Evolutionary conservation across 768 basidiomycete genomes (phyloP).

Genomic region (Tylopilus cervinicoccineus): DNA sequence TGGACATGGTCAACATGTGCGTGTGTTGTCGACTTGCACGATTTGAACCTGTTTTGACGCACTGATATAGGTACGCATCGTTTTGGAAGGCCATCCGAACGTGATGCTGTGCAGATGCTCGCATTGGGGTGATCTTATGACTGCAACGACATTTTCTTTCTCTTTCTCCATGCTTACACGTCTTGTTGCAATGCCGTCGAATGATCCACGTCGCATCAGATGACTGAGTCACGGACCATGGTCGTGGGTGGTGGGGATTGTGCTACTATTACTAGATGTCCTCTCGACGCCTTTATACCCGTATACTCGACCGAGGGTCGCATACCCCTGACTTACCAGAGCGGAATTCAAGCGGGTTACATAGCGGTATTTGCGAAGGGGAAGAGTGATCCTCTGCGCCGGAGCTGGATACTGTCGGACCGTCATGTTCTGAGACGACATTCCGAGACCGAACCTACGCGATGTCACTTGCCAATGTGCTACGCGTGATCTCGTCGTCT

Average conservation of each 20-base stretch:
- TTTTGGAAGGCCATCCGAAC: constrained; percentile 29
- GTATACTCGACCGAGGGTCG: not conserved
- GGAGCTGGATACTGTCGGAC: too few species aligned
- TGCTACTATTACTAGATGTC: not conserved
- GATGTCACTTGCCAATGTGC: too few species aligned
- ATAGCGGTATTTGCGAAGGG: not conserved
- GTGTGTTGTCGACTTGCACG: constrained; percentile 12
- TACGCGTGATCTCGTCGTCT: too few species aligned
- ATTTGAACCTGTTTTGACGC: not conserved
- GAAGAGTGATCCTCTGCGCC: too few species aligned
- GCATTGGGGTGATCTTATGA: not conserved
- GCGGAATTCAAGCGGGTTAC: not conserved
- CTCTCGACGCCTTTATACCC: not conserved
- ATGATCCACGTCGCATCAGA: not conserved
- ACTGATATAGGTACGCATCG: constrained; percentile 27
- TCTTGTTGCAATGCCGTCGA: not conserved
- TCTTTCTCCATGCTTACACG: not conserved
- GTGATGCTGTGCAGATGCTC: constrained; percentile 4
- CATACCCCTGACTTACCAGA: not conserved
- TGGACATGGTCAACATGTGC: constrained; percentile 72
- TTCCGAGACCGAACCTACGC: too few species aligned
- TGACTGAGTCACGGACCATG: not conserved
- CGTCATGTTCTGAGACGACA: too few species aligned
- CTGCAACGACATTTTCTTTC: not conserved
- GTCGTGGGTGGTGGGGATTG: not conserved